Evolutionary conservation across 495 filamentous ascomycete species (phyloP).

Genomic region (Letharia columbiana): DNA sequence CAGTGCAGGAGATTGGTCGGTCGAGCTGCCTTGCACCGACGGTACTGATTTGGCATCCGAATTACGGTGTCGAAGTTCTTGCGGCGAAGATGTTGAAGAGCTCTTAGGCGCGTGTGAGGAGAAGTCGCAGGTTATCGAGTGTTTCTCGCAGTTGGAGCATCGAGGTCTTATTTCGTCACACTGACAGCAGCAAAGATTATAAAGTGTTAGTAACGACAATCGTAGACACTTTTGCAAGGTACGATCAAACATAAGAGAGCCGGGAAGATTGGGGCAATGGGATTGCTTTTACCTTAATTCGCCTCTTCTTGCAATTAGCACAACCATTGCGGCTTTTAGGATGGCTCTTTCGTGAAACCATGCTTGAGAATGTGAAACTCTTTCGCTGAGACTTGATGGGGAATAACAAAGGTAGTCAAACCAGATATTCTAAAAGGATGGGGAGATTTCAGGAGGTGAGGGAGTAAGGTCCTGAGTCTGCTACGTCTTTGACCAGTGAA

Average conservation of each 20-base stretch:
- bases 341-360: conserved; percentile 27
- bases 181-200: conserved; percentile 9
- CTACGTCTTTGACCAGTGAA: background rate
- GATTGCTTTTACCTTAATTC: conserved; percentile 24
- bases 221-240: background rate
- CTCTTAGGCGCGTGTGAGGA: conserved; percentile 16
- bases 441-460: background rate
- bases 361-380: background rate
- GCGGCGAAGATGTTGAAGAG: conserved; percentile 14
- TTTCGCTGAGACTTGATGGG: background rate
- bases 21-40: conserved; percentile 10
- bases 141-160: conserved; percentile 33
- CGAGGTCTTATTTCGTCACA: conserved; percentile 23
- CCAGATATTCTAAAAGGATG: background rate
- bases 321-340: conserved; percentile 26
- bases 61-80: conserved; percentile 21
- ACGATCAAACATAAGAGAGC: background rate
- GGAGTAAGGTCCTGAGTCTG: background rate
- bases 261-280: background rate
- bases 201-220: conserved; percentile 6
- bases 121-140: conserved; percentile 33
- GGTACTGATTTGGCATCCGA: conserved; percentile 27
- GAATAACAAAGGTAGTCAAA: background rate
- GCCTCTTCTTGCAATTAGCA: conserved; percentile 25
- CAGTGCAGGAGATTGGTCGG: conserved; percentile 12